These are phyloP conservation scores for Aureobasidium sp. DNA, from an alignment of 2,329 filamentous ascomycete species.

Conservation along the genomic window DNA sequence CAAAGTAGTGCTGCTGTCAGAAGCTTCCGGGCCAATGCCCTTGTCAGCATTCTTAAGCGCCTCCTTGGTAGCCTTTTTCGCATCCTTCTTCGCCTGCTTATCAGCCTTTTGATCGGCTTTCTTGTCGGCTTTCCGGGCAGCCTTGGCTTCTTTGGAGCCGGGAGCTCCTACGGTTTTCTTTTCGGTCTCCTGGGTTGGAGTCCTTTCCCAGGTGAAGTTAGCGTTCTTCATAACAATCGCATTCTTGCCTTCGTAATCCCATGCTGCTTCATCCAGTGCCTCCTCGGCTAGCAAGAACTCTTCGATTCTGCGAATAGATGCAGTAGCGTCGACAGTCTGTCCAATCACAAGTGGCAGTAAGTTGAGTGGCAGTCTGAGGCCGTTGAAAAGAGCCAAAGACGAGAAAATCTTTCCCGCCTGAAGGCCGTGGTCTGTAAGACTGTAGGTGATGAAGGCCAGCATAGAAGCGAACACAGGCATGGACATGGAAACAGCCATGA, in stretches of 20 bases:
- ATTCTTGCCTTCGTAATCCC: slow-evolving; percentile 45
- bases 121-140: slow-evolving; percentile 36
- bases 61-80: slow-evolving; percentile 25
- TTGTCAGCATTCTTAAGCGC: slow-evolving; percentile 23
- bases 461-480: slow-evolving; percentile 92
- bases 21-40: slow-evolving; percentile 2
- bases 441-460: slow-evolving; percentile 81
- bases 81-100: slow-evolving; percentile 25
- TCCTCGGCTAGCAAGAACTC: slow-evolving; percentile 86
- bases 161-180: slow-evolving; percentile 26
- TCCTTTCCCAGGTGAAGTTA: slow-evolving; percentile 80
- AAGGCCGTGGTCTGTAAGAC: slow-evolving; percentile 58
- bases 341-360: slow-evolving; percentile 81
- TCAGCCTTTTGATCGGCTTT: slow-evolving; percentile 33
- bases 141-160: slow-evolving; percentile 39
- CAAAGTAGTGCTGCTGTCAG: slow-evolving; percentile 46
- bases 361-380: slow-evolving; percentile 82
- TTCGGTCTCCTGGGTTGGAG: slow-evolving; percentile 45
- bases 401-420: slow-evolving; percentile 79
- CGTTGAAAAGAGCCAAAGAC: slow-evolving; percentile 88
- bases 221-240: slow-evolving; percentile 64
- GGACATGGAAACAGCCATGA: slow-evolving; percentile 76
- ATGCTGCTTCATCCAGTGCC: slow-evolving; percentile 61
- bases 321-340: slow-evolving; percentile 82
- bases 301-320: slow-evolving; percentile 76